These are phyloP conservation scores for Dendrobium chrysotoxum DNA, from an alignment of 106 monocot genomes.

Conservation along the genomic window DNA sequence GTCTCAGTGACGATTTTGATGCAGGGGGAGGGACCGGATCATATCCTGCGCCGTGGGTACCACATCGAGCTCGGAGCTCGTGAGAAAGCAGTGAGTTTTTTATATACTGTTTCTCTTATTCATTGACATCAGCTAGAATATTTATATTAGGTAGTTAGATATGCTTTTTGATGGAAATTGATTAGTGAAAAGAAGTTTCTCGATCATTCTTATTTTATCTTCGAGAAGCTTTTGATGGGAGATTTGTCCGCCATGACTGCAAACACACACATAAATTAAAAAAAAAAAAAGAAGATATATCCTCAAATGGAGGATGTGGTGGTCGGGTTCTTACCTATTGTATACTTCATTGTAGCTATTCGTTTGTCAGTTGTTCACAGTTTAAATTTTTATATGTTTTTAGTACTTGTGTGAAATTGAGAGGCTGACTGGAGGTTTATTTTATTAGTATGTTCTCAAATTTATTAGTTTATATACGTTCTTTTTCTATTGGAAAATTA, in stretches of 20 bases:
- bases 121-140: not conserved
- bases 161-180: not conserved
- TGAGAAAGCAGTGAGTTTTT: conserved; percentile 8
- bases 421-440: not conserved
- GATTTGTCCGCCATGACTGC: not conserved
- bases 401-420: not conserved
- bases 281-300: too few relatives aligned
- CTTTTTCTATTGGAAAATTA: not conserved
- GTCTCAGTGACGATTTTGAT: not conserved
- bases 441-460: not conserved
- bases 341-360: not conserved
- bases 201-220: not conserved
- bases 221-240: not conserved
- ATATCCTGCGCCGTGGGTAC: not conserved
- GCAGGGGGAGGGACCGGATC: not conserved
- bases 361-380: not conserved
- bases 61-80: conserved; percentile 11
- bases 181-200: not conserved
- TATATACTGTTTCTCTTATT: not conserved
- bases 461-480: not conserved
- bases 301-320: too few relatives aligned
- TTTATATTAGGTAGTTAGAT: not conserved
- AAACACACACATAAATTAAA: not conserved
- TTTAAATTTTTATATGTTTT: not conserved
- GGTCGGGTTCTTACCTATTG: not conserved